These are phyloP conservation scores for Pyrenophora seminiperda DNA, from an alignment of 2,329 filamentous ascomycete species.

Conservation along the genomic window DNA sequence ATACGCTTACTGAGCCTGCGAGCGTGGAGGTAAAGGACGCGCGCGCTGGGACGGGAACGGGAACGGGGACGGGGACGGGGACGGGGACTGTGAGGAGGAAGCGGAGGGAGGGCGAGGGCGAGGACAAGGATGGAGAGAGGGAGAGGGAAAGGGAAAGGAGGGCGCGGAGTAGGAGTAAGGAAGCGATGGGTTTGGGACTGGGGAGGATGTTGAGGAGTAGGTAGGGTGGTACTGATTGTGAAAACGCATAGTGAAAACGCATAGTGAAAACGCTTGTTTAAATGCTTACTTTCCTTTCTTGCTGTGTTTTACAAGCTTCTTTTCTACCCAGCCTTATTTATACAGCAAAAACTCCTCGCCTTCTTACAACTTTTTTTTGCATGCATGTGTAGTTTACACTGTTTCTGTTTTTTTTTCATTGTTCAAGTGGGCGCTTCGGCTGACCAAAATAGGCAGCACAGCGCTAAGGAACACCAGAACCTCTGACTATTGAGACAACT, in stretches of 20 bases:
- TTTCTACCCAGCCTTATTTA: too few species aligned
- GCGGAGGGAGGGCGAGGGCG: constrained; percentile 17
- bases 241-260: too few species aligned
- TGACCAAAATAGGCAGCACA: not conserved
- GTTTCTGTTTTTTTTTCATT: too few species aligned
- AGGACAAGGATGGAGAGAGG: constrained; percentile 17
- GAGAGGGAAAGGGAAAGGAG: constrained; percentile 7
- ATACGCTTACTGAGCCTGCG: constrained; percentile 25
- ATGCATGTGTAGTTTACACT: too few species aligned
- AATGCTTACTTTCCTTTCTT: too few species aligned
- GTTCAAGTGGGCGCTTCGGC: not conserved
- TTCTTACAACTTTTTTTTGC: too few species aligned
- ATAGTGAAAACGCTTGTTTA: too few species aligned
- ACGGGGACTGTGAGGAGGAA: constrained; percentile 4
- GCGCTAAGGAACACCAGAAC: not conserved
- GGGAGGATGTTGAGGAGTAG: constrained; percentile 21
- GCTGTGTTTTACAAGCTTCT: too few species aligned
- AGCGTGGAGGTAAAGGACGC: constrained; percentile 18
- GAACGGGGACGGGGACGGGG: constrained; percentile 18
- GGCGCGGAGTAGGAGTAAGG: constrained; percentile 12
- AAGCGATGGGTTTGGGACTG: constrained; percentile 9
- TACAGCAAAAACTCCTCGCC: too few species aligned
- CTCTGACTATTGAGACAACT: not conserved
- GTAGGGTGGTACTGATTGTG: too few species aligned
- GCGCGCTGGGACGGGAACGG: constrained; percentile 6